Conservation (phyloP, 1,284 basidiomycete species). For the Ganoderma boninense region DNA sequence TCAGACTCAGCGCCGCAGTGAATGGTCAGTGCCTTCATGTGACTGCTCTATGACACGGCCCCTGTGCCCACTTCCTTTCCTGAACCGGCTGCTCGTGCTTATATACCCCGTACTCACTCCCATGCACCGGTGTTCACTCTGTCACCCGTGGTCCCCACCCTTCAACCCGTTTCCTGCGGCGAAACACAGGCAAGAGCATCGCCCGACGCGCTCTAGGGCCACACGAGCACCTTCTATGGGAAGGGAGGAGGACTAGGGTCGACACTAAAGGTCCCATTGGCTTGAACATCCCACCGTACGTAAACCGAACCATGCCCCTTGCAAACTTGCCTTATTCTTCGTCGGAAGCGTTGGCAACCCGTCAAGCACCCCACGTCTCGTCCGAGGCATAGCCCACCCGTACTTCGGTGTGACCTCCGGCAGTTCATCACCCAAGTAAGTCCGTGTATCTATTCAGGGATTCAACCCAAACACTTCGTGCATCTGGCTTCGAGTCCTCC, state of each 20-base stretch:
- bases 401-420: too few relatives aligned
- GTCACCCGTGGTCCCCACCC: not conserved
- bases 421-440: too few relatives aligned
- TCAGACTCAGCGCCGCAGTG: constrained; percentile 2
- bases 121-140: not conserved
- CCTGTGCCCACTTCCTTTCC: constrained; percentile 7
- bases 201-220: not conserved
- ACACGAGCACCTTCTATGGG: not conserved
- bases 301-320: not conserved
- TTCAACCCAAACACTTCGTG: too few relatives aligned
- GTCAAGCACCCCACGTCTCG: too few relatives aligned
- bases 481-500: too few relatives aligned
- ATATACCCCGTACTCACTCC: constrained; percentile 5
- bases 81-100: constrained; percentile 4
- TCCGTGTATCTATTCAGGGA: too few relatives aligned
- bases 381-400: too few relatives aligned
- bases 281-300: not conserved
- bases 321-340: not conserved
- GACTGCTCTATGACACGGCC: constrained; percentile 4
- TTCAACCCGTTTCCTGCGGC: not conserved
- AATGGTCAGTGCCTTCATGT: constrained; percentile 5
- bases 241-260: not conserved
- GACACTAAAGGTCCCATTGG: not conserved
- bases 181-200: not conserved
- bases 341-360: not conserved